phyloP scores from a whole-genome alignment of 139 green algal species.

The Chlamydomonas sp. region DNA sequence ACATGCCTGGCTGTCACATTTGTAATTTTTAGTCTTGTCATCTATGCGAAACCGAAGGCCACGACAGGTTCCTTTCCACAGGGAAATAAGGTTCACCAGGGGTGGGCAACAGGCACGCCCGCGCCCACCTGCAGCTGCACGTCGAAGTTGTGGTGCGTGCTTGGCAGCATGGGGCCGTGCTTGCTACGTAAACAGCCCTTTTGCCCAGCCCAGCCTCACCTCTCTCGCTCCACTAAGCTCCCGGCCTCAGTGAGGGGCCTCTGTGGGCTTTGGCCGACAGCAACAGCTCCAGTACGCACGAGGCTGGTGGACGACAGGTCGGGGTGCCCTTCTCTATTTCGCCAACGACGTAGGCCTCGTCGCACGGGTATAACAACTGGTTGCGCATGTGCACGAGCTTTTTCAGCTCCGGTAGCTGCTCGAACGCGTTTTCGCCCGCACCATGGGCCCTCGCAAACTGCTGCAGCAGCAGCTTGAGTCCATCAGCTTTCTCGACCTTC shows the following conservation, averaged over 20 bases:
- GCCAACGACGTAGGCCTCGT: background rate
- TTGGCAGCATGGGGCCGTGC: no score
- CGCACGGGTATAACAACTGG: background rate
- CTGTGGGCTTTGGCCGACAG: background rate
- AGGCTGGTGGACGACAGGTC: background rate
- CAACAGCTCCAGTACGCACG: background rate
- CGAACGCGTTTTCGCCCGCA: background rate
- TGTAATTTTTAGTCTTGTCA: no score
- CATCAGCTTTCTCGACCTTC: background rate
- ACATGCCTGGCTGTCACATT: no score
- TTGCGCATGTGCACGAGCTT: background rate
- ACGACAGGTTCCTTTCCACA: no score
- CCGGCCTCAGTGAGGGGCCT: background rate
- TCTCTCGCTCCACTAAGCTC: background rate
- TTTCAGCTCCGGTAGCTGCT: background rate
- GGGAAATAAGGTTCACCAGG: no score
- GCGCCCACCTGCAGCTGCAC: no score
- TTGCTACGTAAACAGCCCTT: background rate
- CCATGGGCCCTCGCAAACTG: background rate
- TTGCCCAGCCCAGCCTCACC: background rate
- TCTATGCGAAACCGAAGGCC: no score
- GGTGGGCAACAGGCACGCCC: no score
- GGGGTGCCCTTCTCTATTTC: background rate
- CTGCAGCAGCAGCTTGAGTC: background rate
- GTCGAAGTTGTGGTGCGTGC: no score